Evolutionary conservation across 1,284 basidiomycete genomes (phyloP), one percentile per base, ranked within the genome.

Genomic region (Blastosporella zonata): DNA sequence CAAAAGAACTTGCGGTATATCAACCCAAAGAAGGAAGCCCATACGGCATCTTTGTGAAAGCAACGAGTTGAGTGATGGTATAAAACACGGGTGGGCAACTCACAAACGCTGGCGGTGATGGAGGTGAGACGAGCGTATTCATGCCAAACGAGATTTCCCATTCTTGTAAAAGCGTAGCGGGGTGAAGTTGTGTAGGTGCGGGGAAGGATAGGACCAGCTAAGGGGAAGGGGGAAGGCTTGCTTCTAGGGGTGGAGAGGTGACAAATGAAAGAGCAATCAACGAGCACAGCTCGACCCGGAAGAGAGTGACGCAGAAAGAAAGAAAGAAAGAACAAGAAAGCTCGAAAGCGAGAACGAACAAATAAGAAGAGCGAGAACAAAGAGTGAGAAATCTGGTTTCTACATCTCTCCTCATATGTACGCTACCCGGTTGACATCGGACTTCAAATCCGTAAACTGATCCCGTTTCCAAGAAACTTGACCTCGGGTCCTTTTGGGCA

Each of bases 1-100:
- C 87, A 93, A 71, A 93, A 91, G 77, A 90, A 93, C 69, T 94
- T 93, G 67, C 90, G 87, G 71, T 82, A 93, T 57, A 88, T 72
- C 10, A 93, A 67, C 17, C 81, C 90, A 70, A 78, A 93, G 67
- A 88, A 85, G 27, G 76, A 71, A 18, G 86, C 81, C 90, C 89
- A 92, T 3, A 90, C 70, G 48, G 82, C 79, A 65, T 90, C 90
- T 93, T 52, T 42, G 29, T 33, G 27, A 48, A 36, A 48, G 46
- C 35, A 39, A 40, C 47, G 56, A 42, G 37, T 50, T 42, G 46
- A 55, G 23, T 27, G 9, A 34, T 17, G 35, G 17, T 43, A 43
- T 9, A 46, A 43, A 33, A 27, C 34, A 25, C 7, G 3, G 33
- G 38, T 29, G 28, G 17, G 17, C 18, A 31, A 83, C 90, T 75